Evolutionary conservation across 306 rosid species (phyloP), one percentile per base, ranked within the genome.

Genomic region (Styphnolobium japonicum): DNA sequence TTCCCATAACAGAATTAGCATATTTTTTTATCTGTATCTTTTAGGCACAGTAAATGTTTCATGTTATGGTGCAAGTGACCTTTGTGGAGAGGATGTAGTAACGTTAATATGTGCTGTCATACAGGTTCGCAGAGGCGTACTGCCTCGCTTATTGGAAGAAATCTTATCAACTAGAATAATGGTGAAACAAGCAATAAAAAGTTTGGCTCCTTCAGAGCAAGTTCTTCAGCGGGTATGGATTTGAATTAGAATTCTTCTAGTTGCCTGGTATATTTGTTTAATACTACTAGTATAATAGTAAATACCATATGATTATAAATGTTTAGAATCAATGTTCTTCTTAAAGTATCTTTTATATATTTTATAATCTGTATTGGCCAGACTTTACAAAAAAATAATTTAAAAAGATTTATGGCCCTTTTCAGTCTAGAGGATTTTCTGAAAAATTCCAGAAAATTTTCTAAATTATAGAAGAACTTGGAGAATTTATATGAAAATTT

Each of bases 121-220:
- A 65, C 92, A 93, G 98, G 93, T 94, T 71, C 89, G 88, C 83
- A 89, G 86, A 88, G 98, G 97, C 77, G 80, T 92, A 67, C 80
- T 94, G 11, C 98, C 98, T 23, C 95, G 87, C 82, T 86, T 94
- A 75, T 56, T 94, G 88, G 98, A 94, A 63, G 98, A 94, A 85
- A 94, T 94, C 78, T 77, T 94, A 77, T 92, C 97, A 29, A 94
- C 97, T 27, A 87, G 98, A 85, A 88, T 94, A 75, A 94, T 94
- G 97, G 97, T 94, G 66, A 94, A 92, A 81, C 92, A 88, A 77
- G 97, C 92, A 36, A 92, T 94, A 84, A 94, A 94, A 81, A 92
- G 89, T 81, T 78, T 94, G 88, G 69, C 86, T 76, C 84, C 97
- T 69, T 88, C 94, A 21, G 89, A 91, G 85, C 80, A 87, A 88